Base-by-base conservation (phyloP, 345 rosid species). In the Corchorus capsularis region DNA sequence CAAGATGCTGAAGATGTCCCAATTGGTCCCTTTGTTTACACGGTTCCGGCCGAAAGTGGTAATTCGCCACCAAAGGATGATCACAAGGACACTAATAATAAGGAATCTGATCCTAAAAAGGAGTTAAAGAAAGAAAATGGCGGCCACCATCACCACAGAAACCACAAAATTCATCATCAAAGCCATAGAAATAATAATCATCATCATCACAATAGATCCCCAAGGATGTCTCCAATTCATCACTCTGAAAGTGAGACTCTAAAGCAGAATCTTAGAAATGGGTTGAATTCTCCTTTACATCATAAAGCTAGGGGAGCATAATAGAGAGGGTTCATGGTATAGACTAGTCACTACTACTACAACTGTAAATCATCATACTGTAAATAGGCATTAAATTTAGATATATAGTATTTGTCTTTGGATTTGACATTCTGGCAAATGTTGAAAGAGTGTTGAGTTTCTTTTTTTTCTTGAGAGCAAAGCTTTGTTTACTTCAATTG, bases 1-100 rank as follows among this genome's bases (percentile, higher is more conserved):
- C 79, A 86, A 79, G 90, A 88, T 59, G 85, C 74, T 35, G 83
- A 83, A 2, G 97, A 94, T 73, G 59, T 88, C 32, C 83, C 91
- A 0, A 63, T 83, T 19, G 93, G 94, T 39, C 79, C 97, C 4
- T 93, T 93, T 35, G 91, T 87, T 16, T 94, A 86, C 76, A 83
- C 82, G 35, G 96, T 88, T 20, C 94, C 94, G 4, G 61, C 75
- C 11, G 86, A 86, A 59, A 73, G 67, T 4, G 82, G 75, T 22
- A 27, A 27, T 27, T 27, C 27, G 27, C 73, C 50, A 20, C 55
- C 10, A 0, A 83, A 82, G 55, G 79, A 79, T 14, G 66, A 63
- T n/a, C n/a, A n/a, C 2, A 63, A 76, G 9, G 76, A 79, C 55
- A 74, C 27, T 0, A 27, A 27, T 27, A 27, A 27, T 27, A 80